Conservation (phyloP, 1,284 basidiomycete species). For the Cerrena zonata region DNA sequence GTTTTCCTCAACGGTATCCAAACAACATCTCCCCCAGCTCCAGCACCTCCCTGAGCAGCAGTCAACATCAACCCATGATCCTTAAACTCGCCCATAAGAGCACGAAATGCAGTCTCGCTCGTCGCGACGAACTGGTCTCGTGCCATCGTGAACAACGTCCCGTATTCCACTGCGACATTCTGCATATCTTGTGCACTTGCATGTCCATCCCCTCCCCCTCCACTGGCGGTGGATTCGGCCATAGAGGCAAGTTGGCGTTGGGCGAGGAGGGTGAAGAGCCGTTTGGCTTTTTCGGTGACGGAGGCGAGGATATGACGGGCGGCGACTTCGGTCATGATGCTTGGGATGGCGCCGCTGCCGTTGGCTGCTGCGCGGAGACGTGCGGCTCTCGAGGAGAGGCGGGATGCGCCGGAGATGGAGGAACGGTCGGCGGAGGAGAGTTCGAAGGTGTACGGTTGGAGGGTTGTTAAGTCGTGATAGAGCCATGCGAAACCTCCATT, state of each 20-base stretch:
- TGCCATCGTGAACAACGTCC: slow-evolving; percentile 58
- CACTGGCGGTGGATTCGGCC: slow-evolving; percentile 33
- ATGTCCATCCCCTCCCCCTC: too few relatives aligned
- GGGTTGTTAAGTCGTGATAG: slow-evolving; percentile 84
- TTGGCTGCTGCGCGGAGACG: slow-evolving; percentile 11
- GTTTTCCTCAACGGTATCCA: slow-evolving; percentile 83
- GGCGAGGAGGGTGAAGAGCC: slow-evolving; percentile 68
- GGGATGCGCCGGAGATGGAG: slow-evolving; percentile 50
- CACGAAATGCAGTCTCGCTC: slow-evolving; percentile 76
- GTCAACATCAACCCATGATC: slow-evolving; percentile 79
- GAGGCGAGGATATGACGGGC: slow-evolving; percentile 79
- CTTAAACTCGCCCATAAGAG: slow-evolving; percentile 80
- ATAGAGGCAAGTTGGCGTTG: slow-evolving; percentile 59
- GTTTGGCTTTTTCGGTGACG: slow-evolving; percentile 81
- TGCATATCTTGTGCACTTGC: slow-evolving; percentile 27
- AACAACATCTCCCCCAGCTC: slow-evolving; percentile 50
- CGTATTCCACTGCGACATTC: slow-evolving; percentile 56
- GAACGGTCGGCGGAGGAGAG: slow-evolving; percentile 62
- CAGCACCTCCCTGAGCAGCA: slow-evolving; percentile 34
- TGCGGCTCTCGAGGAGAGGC: slow-evolving; percentile 4
- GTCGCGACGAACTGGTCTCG: slow-evolving; percentile 81
- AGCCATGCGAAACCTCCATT: slow-evolving; percentile 58
- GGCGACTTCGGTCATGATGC: slow-evolving; percentile 70
- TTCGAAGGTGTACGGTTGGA: slow-evolving; percentile 76
- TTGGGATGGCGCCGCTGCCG: slow-evolving; percentile 24